Percentiles rank a stretch among this genome's conserved stretches.
Conservation (phyloP, 1,139 yeast species). For the Yamadazyma diospyri region DNA sequence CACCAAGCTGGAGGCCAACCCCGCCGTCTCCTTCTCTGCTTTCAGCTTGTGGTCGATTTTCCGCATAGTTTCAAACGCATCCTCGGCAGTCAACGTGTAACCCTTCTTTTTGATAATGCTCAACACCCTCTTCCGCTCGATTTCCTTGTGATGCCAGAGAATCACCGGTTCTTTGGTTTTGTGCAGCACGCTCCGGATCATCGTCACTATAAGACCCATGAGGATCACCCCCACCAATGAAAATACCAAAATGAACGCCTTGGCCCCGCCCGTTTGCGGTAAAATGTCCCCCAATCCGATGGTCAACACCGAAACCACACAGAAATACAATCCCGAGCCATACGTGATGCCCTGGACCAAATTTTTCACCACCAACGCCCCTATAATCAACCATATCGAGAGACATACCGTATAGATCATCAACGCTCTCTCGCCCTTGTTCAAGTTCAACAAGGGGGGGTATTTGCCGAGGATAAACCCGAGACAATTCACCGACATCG, state of each 20-base stretch:
- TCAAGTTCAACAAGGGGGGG: constrained; percentile 65
- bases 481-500: constrained; percentile 53
- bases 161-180: constrained; percentile 59
- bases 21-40: constrained; percentile 22
- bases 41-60: constrained; percentile 39
- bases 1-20: constrained; percentile 38
- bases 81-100: constrained; percentile 25
- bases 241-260: constrained; percentile 57
- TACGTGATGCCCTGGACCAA: constrained; percentile 36
- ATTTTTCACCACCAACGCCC: constrained; percentile 48
- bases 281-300: constrained; percentile 76
- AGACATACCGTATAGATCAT: constrained; percentile 68
- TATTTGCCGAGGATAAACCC: constrained; percentile 61
- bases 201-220: constrained; percentile 68
- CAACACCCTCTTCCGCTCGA: constrained; percentile 18
- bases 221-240: constrained; percentile 67
- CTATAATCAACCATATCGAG: constrained; percentile 67
- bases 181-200: constrained; percentile 62
- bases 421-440: constrained; percentile 62
- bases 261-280: constrained; percentile 50
- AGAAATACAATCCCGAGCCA: constrained; percentile 66
- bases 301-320: constrained; percentile 69
- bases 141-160: constrained; percentile 60
- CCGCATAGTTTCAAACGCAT: constrained; percentile 55
- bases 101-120: constrained; percentile 17